Conservation (phyloP, 441 rosid species). For the Viola pubescens region DNA sequence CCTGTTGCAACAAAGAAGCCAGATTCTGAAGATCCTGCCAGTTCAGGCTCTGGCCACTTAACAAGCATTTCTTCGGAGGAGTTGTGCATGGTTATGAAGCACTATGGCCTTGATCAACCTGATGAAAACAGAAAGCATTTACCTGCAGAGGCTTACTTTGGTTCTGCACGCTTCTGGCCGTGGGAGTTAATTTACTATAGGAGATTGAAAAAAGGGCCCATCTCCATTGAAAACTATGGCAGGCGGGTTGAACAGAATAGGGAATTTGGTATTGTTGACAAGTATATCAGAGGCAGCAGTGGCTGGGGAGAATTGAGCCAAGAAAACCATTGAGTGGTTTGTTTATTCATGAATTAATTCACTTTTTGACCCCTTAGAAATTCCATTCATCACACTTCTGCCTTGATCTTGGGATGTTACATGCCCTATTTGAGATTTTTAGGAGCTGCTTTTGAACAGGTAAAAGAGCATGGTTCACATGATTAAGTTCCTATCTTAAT, state of each 20-base stretch:
- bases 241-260: slow-evolving; percentile 37
- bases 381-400: slow-evolving; percentile 9
- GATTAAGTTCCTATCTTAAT: slow-evolving; percentile 4
- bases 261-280: slow-evolving; percentile 39
- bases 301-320: slow-evolving; percentile 35
- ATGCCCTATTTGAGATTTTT: neutral
- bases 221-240: slow-evolving; percentile 37
- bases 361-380: slow-evolving; percentile 2
- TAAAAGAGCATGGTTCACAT: slow-evolving; percentile 15
- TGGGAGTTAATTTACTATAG: slow-evolving; percentile 42
- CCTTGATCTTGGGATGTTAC: neutral
- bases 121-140: slow-evolving; percentile 28
- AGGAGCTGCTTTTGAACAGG: slow-evolving; percentile 24
- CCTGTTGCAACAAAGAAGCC: slow-evolving; percentile 13
- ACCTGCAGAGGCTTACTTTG: slow-evolving; percentile 33
- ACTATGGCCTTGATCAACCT: slow-evolving; percentile 31
- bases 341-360: slow-evolving; percentile 10
- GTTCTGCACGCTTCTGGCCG: slow-evolving; percentile 49
- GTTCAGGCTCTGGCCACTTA: slow-evolving; percentile 12
- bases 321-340: slow-evolving; percentile 15
- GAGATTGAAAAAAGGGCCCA: slow-evolving; percentile 45
- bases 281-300: slow-evolving; percentile 41
- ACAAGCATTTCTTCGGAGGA: slow-evolving; percentile 32
- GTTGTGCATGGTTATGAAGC: slow-evolving; percentile 35
- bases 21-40: slow-evolving; percentile 18